These are phyloP conservation scores for Lipomyces starkeyi DNA, from an alignment of 805 yeast genomes.

Conservation along the genomic window DNA sequence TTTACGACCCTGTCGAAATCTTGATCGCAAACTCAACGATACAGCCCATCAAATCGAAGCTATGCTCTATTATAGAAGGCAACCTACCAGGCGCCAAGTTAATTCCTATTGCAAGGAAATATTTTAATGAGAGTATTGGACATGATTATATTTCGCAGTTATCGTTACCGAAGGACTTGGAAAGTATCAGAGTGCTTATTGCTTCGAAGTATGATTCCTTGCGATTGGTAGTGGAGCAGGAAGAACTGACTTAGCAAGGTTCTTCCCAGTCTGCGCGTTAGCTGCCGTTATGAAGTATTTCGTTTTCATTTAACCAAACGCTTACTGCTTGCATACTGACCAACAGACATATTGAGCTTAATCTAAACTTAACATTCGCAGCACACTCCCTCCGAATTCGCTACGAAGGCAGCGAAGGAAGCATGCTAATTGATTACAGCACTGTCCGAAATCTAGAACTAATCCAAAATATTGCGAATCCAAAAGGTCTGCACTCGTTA, in stretches of 20 bases:
- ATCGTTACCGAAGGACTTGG: conserved; percentile 39
- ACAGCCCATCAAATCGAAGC: conserved; percentile 44
- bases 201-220: conserved; percentile 40
- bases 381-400: conserved; percentile 36
- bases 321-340: neutral
- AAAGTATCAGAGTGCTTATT: conserved; percentile 41
- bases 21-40: conserved; percentile 46
- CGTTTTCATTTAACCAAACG: neutral
- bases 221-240: neutral
- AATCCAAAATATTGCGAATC: conserved; percentile 46
- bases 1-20: conserved; percentile 48
- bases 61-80: conserved; percentile 48
- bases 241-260: conserved; percentile 16
- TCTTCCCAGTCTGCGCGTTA: conserved; percentile 46
- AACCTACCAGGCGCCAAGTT: conserved; percentile 45
- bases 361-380: conserved; percentile 40
- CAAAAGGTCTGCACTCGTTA: conserved; percentile 45
- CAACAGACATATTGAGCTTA: conserved; percentile 38
- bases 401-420: conserved; percentile 39
- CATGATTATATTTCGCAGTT: conserved; percentile 33
- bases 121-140: conserved; percentile 45
- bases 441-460: conserved; percentile 52
- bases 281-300: conserved; percentile 44
- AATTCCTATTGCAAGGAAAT: conserved; percentile 40
- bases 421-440: conserved; percentile 53